Conservation (phyloP, 352 stramenopile genomes). For the Phytophthora quininea region DNA sequence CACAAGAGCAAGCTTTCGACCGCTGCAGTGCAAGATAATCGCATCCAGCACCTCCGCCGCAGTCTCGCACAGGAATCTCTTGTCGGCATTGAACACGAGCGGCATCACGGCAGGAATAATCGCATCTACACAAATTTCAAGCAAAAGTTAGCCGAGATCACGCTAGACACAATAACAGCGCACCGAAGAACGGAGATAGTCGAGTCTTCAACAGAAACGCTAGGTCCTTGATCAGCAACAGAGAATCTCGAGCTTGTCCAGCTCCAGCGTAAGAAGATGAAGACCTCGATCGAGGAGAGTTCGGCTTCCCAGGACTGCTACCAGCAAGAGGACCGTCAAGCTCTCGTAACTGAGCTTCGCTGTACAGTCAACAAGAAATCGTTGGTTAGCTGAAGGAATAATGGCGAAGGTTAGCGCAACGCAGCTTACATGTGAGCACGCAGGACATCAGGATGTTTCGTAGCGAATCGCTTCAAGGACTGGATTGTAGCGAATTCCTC, state of each 20-base stretch:
- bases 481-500: constrained; percentile 69
- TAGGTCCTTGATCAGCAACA: constrained; percentile 63
- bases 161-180: background rate
- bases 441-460: constrained; percentile 56
- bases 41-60: constrained; percentile 65
- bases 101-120: constrained; percentile 53
- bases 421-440: constrained; percentile 56
- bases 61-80: constrained; percentile 65
- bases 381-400: background rate
- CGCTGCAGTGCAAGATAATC: constrained; percentile 58
- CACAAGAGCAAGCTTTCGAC: constrained; percentile 40
- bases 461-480: constrained; percentile 65
- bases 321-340: constrained; percentile 30
- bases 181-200: constrained; percentile 58
- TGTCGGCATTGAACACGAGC: constrained; percentile 54
- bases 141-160: background rate
- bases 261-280: constrained; percentile 4
- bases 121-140: constrained; percentile 31
- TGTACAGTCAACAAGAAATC: constrained; percentile 5
- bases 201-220: constrained; percentile 59
- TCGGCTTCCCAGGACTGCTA: constrained; percentile 15
- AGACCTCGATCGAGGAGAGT: constrained; percentile 6
- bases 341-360: constrained; percentile 32
- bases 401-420: background rate
- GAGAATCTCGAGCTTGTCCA: constrained; percentile 36